Evolutionary conservation across 2,329 filamentous ascomycete genomes (phyloP).

Genomic region (Curvularia eragrostidis): DNA sequence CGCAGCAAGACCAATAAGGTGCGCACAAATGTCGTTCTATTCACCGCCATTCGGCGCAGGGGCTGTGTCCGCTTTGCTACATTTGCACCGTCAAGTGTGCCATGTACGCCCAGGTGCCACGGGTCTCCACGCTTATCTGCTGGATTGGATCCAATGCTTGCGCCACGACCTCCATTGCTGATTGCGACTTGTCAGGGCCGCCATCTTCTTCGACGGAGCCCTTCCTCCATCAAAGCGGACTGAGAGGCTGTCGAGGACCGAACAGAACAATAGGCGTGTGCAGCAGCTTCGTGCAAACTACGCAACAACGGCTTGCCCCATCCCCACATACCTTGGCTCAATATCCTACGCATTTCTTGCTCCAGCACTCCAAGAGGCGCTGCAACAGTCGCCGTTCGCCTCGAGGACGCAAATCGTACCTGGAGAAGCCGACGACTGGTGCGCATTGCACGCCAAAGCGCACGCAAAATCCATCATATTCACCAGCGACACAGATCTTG

Average conservation of each 20-base stretch:
- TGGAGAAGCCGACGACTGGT: conserved; percentile 85
- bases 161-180: conserved; percentile 28
- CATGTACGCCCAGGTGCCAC: conserved; percentile 13
- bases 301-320: conserved; percentile 33
- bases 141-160: conserved; percentile 13
- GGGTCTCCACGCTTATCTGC: conserved; percentile 22
- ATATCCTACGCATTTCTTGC: conserved; percentile 74
- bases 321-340: conserved; percentile 37
- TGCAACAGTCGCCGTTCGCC: conserved; percentile 58
- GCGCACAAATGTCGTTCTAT: conserved; percentile 22
- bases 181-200: conserved; percentile 47
- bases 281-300: conserved; percentile 54
- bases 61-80: conserved; percentile 12
- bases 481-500: conserved; percentile 86
- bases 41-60: conserved; percentile 6
- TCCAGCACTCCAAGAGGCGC: conserved; percentile 74
- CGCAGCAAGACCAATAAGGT: conserved; percentile 20
- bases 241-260: conserved; percentile 67
- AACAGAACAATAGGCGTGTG: conserved; percentile 64
- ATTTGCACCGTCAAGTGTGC: conserved; percentile 12
- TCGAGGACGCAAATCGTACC: conserved; percentile 67
- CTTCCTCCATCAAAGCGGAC: conserved; percentile 71
- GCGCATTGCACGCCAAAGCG: conserved; percentile 68
- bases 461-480: conserved; percentile 68
- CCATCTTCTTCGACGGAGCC: conserved; percentile 85